Evolutionary conservation across 768 basidiomycete species (phyloP).

Genomic region (Phylloporus arenicola): DNA sequence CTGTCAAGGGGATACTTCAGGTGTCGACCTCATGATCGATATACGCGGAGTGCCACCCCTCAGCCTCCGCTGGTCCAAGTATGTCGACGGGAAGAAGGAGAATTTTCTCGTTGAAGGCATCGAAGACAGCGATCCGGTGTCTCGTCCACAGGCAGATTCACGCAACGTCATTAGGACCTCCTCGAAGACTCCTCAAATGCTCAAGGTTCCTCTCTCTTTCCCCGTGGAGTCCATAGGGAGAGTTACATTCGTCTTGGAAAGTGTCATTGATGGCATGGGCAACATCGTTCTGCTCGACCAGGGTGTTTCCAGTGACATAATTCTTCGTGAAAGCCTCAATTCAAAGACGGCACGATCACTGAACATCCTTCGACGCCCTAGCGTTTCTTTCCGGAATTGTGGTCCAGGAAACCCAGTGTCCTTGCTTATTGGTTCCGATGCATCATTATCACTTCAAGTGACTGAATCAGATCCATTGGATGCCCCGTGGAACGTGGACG

Average conservation of each 20-base stretch:
- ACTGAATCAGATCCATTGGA: conserved; percentile 56
- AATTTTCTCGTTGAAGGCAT: conserved; percentile 81
- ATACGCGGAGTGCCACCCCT: conserved; percentile 73
- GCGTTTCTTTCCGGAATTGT: conserved; percentile 69
- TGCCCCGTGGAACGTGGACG: conserved; percentile 59
- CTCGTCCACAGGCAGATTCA: conserved; percentile 24
- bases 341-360: conserved; percentile 55
- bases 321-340: conserved; percentile 29
- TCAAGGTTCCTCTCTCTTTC: conserved; percentile 65
- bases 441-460: conserved; percentile 48
- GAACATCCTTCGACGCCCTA: conserved; percentile 65
- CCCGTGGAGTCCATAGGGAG: conserved; percentile 59
- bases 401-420: conserved; percentile 64
- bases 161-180: conserved; percentile 19
- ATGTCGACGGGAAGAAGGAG: conserved; percentile 61
- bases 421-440: conserved; percentile 66
- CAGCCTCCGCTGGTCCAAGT: conserved; percentile 70
- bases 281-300: conserved; percentile 56
- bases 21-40: conserved; percentile 53
- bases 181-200: conserved; percentile 42
- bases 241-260: conserved; percentile 71
- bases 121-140: conserved; percentile 47
- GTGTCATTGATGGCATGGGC: conserved; percentile 77
- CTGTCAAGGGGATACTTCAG: conserved; percentile 64
- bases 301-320: conserved; percentile 21